phyloP scores from a whole-genome alignment of 2,329 filamentous ascomycete species.

The Fusarium sambucinum region DNA sequence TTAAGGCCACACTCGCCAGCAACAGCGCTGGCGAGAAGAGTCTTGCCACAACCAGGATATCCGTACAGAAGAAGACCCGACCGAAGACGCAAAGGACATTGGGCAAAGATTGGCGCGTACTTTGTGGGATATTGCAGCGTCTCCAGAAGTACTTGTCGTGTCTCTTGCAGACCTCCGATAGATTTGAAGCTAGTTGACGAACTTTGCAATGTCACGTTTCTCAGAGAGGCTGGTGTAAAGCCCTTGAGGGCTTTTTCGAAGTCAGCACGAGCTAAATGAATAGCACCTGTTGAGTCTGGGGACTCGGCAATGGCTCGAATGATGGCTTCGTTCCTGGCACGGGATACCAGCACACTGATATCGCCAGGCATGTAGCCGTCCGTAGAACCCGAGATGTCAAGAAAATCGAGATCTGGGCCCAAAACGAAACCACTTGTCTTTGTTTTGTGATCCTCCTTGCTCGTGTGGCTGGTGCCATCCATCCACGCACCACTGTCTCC shows the following conservation, averaged over 20 bases:
- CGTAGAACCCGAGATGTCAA: constrained; percentile 92
- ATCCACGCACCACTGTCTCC: constrained; percentile 78
- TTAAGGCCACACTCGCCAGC: constrained; percentile 97
- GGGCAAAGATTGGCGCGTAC: constrained; percentile 96
- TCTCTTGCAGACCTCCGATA: constrained; percentile 89
- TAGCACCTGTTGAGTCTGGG: constrained; percentile 58
- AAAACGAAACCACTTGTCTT: constrained; percentile 75
- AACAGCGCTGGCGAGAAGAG: constrained; percentile 93
- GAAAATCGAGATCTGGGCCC: constrained; percentile 83
- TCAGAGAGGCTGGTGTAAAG: constrained; percentile 93
- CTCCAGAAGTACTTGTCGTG: constrained; percentile 90
- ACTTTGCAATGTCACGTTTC: constrained; percentile 93
- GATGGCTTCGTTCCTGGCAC: constrained; percentile 91
- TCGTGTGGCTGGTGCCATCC: constrained; percentile 74
- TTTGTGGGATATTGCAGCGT: constrained; percentile 97
- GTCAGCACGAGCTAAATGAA: constrained; percentile 78
- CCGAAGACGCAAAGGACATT: constrained; percentile 92
- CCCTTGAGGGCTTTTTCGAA: constrained; percentile 88
- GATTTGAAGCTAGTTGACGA: constrained; percentile 93
- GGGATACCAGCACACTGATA: constrained; percentile 83
- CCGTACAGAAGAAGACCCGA: constrained; percentile 95
- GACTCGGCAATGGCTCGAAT: constrained; percentile 80
- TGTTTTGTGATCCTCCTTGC: constrained; percentile 53
- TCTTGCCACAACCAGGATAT: constrained; percentile 96
- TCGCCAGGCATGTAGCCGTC: constrained; percentile 99